Conservation (phyloP, 371 early-diverging fungal genomes). For the Apophysomyces elegans region DNA sequence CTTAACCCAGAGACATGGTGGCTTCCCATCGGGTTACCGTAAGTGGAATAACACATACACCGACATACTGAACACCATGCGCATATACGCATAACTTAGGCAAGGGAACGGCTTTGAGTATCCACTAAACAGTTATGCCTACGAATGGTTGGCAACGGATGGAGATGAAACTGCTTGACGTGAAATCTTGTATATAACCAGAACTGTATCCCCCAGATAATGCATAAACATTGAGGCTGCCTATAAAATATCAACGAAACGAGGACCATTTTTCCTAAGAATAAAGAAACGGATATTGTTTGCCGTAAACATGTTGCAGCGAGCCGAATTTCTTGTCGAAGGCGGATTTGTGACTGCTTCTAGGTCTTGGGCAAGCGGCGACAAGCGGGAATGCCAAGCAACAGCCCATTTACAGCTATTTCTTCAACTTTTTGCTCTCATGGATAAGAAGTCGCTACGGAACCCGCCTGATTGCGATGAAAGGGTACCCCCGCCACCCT, state of each 20-base stretch:
- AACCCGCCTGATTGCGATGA: conserved; percentile 7
- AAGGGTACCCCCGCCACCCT: conserved; percentile 21
- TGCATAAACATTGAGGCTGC: too few relatives aligned
- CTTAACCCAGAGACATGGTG: conserved; percentile 56
- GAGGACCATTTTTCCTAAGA: too few relatives aligned
- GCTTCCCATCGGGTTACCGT: conserved; percentile 59
- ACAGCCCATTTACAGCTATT: not conserved
- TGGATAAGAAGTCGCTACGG: conserved; percentile 3
- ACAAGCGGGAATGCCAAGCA: not conserved
- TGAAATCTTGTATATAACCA: not conserved
- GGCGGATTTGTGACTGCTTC: too few relatives aligned
- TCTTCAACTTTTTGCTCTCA: not conserved
- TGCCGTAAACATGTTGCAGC: too few relatives aligned
- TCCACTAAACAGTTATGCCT: conserved; percentile 54
- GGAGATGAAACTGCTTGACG: conserved; percentile 20
- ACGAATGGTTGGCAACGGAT: conserved; percentile 44
- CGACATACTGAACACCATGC: too few relatives aligned
- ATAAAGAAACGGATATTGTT: too few relatives aligned
- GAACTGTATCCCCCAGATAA: too few relatives aligned
- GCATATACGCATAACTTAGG: conserved; percentile 18
- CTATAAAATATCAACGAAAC: too few relatives aligned
- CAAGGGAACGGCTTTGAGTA: conserved; percentile 44
- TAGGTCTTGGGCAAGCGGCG: too few relatives aligned
- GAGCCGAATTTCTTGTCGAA: too few relatives aligned
- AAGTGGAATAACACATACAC: conserved; percentile 20